These are phyloP conservation scores for Vickermania ingenoplastis DNA, from an alignment of 208 protist species.

Conservation along the genomic window DNA sequence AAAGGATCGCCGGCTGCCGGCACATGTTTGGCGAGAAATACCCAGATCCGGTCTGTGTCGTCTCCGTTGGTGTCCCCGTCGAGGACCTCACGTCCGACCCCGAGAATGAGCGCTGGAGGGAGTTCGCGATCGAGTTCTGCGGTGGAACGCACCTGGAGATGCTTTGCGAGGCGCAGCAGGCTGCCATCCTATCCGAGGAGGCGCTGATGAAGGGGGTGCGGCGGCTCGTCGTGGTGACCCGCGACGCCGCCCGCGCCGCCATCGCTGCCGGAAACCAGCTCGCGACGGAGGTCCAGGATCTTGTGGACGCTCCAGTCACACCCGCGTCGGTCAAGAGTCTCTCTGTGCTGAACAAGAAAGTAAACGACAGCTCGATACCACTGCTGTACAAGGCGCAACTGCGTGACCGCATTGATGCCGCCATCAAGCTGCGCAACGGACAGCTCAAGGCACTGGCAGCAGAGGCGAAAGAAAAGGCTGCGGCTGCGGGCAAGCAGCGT, in stretches of 20 bases:
- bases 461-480: slow-evolving; percentile 62
- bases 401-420: slow-evolving; percentile 69
- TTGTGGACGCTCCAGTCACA: slow-evolving; percentile 19
- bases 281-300: slow-evolving; percentile 33
- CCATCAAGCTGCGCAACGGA: slow-evolving; percentile 64
- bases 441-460: slow-evolving; percentile 54
- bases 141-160: slow-evolving; percentile 93
- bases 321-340: slow-evolving; percentile 76
- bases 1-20: slow-evolving; percentile 68
- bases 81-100: slow-evolving; percentile 87
- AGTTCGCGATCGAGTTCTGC: slow-evolving; percentile 96
- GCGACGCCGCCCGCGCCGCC: slow-evolving; percentile 49
- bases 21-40: slow-evolving; percentile 98
- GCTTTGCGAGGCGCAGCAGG: slow-evolving; percentile 77
- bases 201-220: slow-evolving; percentile 91
- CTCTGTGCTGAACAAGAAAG: slow-evolving; percentile 85
- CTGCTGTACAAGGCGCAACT: slow-evolving; percentile 71
- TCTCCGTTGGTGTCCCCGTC: slow-evolving; percentile 92
- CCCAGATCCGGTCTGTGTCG: slow-evolving; percentile 96
- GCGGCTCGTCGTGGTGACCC: slow-evolving; percentile 74
- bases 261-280: slow-evolving; percentile 35
- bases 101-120: slow-evolving; percentile 75
- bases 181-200: slow-evolving; percentile 92
- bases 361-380: slow-evolving; percentile 71
- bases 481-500: slow-evolving; percentile 33